Percentiles rank a stretch among this genome's conserved stretches.
Evolutionary conservation across 768 basidiomycete genomes (phyloP).

Genomic region (Hirschioporus abietinus): DNA sequence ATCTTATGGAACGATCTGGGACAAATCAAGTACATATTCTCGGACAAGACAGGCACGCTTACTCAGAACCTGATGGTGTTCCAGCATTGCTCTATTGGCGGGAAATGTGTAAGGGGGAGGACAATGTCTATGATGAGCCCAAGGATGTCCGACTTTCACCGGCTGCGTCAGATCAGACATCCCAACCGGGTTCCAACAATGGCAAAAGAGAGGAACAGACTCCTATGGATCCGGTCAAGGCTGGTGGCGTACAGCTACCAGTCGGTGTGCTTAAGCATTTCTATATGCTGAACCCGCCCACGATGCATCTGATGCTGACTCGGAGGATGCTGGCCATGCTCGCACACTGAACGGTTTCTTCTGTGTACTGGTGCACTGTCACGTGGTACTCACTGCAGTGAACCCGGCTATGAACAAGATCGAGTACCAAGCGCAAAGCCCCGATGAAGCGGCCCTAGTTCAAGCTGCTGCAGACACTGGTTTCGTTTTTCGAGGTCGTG

Average conservation of each 20-base stretch:
- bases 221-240: slow-evolving; percentile 16
- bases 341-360: slow-evolving; percentile 87
- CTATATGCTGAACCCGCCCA: slow-evolving; percentile 45
- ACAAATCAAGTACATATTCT: slow-evolving; percentile 97
- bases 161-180: slow-evolving; percentile 16
- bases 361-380: slow-evolving; percentile 85
- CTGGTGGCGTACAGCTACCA: slow-evolving; percentile 28
- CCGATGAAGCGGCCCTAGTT: slow-evolving; percentile 95
- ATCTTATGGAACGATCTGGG: slow-evolving; percentile 96
- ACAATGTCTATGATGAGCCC: slow-evolving; percentile 24
- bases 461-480: slow-evolving; percentile 95
- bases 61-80: slow-evolving; percentile 97
- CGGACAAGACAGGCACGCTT: slow-evolving; percentile 96
- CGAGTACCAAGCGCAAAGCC: slow-evolving; percentile 96
- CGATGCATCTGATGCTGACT: slow-evolving; percentile 54
- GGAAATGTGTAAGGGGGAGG: slow-evolving; percentile 75
- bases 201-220: slow-evolving; percentile 30
- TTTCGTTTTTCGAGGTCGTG: slow-evolving; percentile 87
- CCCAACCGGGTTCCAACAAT: slow-evolving; percentile 12
- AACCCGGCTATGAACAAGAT: slow-evolving; percentile 68
- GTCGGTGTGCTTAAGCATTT: slow-evolving; percentile 53
- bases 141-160: slow-evolving; percentile 20
- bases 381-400: slow-evolving; percentile 81
- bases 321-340: slow-evolving; percentile 56
- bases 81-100: slow-evolving; percentile 86